Base-by-base conservation (phyloP, 345 rosid genomes). In the Eucalyptus rudis region DNA sequence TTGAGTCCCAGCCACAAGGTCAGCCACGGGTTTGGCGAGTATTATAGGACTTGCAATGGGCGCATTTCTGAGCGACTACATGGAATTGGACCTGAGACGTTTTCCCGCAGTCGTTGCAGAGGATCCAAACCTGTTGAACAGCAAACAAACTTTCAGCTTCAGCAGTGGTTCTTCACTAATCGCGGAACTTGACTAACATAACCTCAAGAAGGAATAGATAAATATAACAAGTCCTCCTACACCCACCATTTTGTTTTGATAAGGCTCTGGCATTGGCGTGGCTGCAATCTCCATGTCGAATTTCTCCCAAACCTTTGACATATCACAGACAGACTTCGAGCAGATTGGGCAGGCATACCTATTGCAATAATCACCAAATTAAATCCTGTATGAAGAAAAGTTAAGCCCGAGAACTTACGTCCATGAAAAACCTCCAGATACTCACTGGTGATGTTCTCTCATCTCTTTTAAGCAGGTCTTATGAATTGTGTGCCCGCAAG, bases 281-380 rank as follows among this genome's bases (percentile, higher is more conserved):
- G 98, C 93, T 5, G 98, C 97, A 29, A 96, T 97, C 91, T 96
- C 98, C 93, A 88, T 79, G 52, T 96, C 99, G 49, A 93, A 92
- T 90, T 95, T 96, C 94, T 97, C 99, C 99, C 99, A 97, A 27
- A 95, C 98, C 91, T 92, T 92, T 20, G 99, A 97, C 99, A 97
- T 96, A 86, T 97, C 99, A 90, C 98, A 95, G 10, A 96, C 98
- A 1, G 99, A 96, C 90, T 96, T 97, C 11, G 97, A 96, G 91
- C 99, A 97, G 44, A 97, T 92, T 19, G 99, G 99, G 91, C 99
- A 97, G 3, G 99, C 95, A 89, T 93, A 97, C 89, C 99, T 97
- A 92, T 87, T 1, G 27, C 44, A 68, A 44, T 7, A 49, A 49
- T 43, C 36, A 40, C 56, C 86, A 68, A 33, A 62, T 58, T 71